phyloP scores from a whole-genome alignment of 495 filamentous ascomycete genomes.

The Penicillium nucicola region DNA sequence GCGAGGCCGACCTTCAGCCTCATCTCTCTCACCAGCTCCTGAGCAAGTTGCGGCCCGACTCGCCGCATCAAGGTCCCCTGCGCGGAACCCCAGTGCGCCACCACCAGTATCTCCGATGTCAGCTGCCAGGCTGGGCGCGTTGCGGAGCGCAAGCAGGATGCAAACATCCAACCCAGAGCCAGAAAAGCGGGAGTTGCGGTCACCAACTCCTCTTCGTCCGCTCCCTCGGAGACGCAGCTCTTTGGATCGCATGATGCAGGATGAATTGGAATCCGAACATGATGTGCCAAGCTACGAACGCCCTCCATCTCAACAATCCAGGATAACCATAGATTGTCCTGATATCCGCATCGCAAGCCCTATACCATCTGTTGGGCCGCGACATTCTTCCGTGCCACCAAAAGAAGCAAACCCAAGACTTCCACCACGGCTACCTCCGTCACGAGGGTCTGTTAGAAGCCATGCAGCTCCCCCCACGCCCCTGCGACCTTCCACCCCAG shows the following conservation, averaged over 20 bases:
- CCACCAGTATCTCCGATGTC: not conserved
- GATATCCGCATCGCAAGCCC: conserved; percentile 10
- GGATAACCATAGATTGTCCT: conserved; percentile 6
- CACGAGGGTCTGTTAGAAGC: conserved; percentile 11
- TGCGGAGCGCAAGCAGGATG: conserved; percentile 20
- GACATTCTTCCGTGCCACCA: conserved; percentile 8
- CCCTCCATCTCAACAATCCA: conserved; percentile 11
- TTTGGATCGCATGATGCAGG: conserved; percentile 13
- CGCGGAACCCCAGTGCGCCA: conserved; percentile 5
- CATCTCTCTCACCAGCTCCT: conserved; percentile 18
- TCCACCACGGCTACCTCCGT: conserved; percentile 25
- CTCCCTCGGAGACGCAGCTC: not conserved
- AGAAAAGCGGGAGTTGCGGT: conserved; percentile 12
- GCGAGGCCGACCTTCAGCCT: conserved; percentile 9
- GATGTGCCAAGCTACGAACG: conserved; percentile 1
- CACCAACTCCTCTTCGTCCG: conserved; percentile 16
- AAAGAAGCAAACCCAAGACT: conserved; percentile 22
- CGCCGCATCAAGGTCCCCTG: conserved; percentile 31
- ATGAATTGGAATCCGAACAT: conserved; percentile 10
- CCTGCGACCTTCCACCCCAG: conserved; percentile 22
- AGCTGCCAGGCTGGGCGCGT: conserved; percentile 19
- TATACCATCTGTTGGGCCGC: conserved; percentile 15
- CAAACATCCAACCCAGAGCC: not conserved
- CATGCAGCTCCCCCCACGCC: conserved; percentile 9
- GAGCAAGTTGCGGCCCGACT: conserved; percentile 39